Base-by-base conservation (phyloP, 352 stramenopile genomes). In the Phytophthora palmivora region DNA sequence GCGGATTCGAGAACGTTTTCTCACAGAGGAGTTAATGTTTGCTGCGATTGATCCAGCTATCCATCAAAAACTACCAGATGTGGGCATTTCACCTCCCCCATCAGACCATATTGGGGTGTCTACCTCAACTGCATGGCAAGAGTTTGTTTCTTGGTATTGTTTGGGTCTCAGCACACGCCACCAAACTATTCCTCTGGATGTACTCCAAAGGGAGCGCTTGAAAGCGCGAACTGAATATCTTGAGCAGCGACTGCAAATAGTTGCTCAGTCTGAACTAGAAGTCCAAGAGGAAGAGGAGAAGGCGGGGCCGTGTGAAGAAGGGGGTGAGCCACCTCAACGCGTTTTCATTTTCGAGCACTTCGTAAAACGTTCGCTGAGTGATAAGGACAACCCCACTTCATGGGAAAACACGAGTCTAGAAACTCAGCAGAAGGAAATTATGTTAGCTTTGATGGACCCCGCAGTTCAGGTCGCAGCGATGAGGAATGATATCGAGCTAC, bases 271-370 rank as follows among this genome's bases (percentile, higher is more conserved):
- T 3, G 74, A 85, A 39, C 21, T 45, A 7, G 70, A 83, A 32
- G 53, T 85, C 2, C 51, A 66, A 37, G 43, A 65, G 46, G 65
- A 69, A 58, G 54, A 67, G 28, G 46, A 72, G n/a, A 53, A 50
- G 19, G 50, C 50, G n/a, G 71, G 63, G 1, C 58, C 53, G 15
- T 69, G 51, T 21, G 49, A 61, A 45, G 50, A 58, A 38, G 56
- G 70, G 6, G 22, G 37, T 39, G 54, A 58, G 12, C 26, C 19
- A 21, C 21, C 39, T 12, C 63, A 63, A 41, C 57, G 34, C 0
- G 64, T 67, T 30, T 89, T 78, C 60, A 76, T 88, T 36, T 91
- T 91, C 24, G 82, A 91, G 52, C 38, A 76, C 51, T 73, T 79
- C 18, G 37, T 63, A 10, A 76, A 72, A 28, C 47, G 39, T 24